These are phyloP conservation scores for Suillus subalutaceus DNA, from an alignment of 768 basidiomycete genomes.

Conservation along the genomic window DNA sequence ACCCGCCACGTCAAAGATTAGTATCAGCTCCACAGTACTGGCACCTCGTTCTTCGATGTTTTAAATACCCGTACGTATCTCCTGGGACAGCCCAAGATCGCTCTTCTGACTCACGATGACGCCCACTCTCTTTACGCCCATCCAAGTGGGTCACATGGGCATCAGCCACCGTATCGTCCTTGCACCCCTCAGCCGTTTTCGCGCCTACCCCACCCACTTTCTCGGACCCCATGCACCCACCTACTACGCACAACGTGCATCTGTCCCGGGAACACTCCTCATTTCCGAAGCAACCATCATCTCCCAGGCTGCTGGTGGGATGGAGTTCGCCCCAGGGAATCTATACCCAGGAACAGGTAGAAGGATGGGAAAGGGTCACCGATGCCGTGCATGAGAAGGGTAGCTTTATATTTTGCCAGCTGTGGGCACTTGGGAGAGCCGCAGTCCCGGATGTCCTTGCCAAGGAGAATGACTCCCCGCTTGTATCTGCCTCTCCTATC, in stretches of 20 bases:
- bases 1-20: no score
- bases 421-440: constrained; percentile 52
- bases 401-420: constrained; percentile 46
- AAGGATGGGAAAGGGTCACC: constrained; percentile 54
- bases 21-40: no score
- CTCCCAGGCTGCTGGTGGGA: constrained; percentile 32
- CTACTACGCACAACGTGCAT: constrained; percentile 41
- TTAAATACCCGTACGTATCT: no score
- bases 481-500: constrained; percentile 30
- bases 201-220: constrained; percentile 29
- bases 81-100: no score
- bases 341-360: constrained; percentile 52
- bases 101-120: not conserved
- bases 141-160: constrained; percentile 30
- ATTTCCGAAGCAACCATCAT: constrained; percentile 51
- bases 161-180: constrained; percentile 41
- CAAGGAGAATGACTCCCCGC: constrained; percentile 20
- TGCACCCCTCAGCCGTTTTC: constrained; percentile 39
- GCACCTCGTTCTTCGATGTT: no score
- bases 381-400: constrained; percentile 47
- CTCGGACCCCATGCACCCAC: constrained; percentile 35
- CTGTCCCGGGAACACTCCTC: constrained; percentile 42
- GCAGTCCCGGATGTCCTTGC: constrained; percentile 24
- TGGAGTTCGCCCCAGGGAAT: constrained; percentile 49
- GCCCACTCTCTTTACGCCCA: constrained; percentile 33